Evolutionary conservation across 2,329 filamentous ascomycete genomes (phyloP).

Genomic region (Exophiala lecanii-corni): DNA sequence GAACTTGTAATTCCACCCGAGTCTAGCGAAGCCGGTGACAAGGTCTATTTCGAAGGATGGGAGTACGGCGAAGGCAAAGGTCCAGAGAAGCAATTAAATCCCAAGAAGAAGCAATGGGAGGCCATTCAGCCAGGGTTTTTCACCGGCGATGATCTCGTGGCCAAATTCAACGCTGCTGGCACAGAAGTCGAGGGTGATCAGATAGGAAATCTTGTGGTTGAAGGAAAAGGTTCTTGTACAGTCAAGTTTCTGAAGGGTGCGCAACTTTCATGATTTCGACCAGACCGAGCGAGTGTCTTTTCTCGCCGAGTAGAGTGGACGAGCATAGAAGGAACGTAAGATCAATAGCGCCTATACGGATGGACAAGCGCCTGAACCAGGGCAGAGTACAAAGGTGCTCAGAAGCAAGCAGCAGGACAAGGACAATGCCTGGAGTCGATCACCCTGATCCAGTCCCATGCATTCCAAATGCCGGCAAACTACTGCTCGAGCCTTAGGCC

Average conservation of each 20-base stretch:
- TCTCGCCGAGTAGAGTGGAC: too few relatives aligned
- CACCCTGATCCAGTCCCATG: too few relatives aligned
- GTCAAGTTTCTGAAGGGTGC: conserved; percentile 77
- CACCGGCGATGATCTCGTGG: conserved; percentile 74
- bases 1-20: conserved; percentile 84
- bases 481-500: too few relatives aligned
- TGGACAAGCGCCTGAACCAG: too few relatives aligned
- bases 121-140: conserved; percentile 93
- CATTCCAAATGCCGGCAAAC: too few relatives aligned
- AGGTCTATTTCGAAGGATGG: conserved; percentile 92
- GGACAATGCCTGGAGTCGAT: too few relatives aligned
- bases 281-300: too few relatives aligned
- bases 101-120: conserved; percentile 99
- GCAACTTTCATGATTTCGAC: too few relatives aligned
- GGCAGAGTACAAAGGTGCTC: too few relatives aligned
- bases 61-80: conserved; percentile 59
- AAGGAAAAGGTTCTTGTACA: conserved; percentile 70
- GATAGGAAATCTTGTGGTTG: conserved; percentile 64
- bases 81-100: conserved; percentile 88
- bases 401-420: too few relatives aligned
- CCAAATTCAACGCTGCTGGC: conserved; percentile 75
- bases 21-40: conserved; percentile 74
- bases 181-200: conserved; percentile 66
- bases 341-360: too few relatives aligned
- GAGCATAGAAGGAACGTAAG: too few relatives aligned